Evolutionary conservation across 805 yeast species (phyloP).

Genomic region (Wickerhamiella galacta): DNA sequence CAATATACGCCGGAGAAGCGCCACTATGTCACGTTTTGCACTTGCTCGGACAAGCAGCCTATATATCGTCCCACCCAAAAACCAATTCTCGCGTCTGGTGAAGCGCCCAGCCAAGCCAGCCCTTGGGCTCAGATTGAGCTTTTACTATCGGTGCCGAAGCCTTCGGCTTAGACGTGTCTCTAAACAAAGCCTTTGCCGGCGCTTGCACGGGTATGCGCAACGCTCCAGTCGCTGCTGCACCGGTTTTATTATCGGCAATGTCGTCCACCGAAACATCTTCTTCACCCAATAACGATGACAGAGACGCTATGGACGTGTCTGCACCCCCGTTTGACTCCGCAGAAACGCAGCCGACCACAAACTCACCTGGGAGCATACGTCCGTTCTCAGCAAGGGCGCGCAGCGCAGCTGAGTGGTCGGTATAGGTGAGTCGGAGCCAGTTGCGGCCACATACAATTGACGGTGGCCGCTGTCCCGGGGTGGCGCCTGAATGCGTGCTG

Average conservation of each 20-base stretch:
- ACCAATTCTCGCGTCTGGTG: constrained; percentile 29
- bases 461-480: constrained; percentile 16
- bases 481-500: constrained; percentile 31
- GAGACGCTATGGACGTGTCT: constrained; percentile 2
- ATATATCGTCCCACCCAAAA: constrained; percentile 39
- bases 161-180: not conserved
- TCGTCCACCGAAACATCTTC: constrained; percentile 6
- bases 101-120: constrained; percentile 22
- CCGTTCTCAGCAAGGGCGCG: constrained; percentile 83
- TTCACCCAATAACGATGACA: not conserved
- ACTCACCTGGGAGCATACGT: constrained; percentile 42
- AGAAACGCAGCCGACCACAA: constrained; percentile 51
- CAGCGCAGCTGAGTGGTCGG: constrained; percentile 53
- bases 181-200: not conserved
- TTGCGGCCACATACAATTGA: constrained; percentile 75
- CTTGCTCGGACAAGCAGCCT: not conserved
- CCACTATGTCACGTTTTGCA: no score
- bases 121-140: constrained; percentile 4
- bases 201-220: not conserved
- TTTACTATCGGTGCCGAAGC: not conserved
- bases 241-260: constrained; percentile 4
- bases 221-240: constrained; percentile 1
- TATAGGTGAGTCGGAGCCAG: constrained; percentile 85
- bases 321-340: constrained; percentile 11
- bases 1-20: no score